A percentile compares a stretch with the other conserved stretches of the same genome.
Evolutionary conservation across 352 stramenopile species (phyloP).

Genomic region (Pythium angustatum): DNA sequence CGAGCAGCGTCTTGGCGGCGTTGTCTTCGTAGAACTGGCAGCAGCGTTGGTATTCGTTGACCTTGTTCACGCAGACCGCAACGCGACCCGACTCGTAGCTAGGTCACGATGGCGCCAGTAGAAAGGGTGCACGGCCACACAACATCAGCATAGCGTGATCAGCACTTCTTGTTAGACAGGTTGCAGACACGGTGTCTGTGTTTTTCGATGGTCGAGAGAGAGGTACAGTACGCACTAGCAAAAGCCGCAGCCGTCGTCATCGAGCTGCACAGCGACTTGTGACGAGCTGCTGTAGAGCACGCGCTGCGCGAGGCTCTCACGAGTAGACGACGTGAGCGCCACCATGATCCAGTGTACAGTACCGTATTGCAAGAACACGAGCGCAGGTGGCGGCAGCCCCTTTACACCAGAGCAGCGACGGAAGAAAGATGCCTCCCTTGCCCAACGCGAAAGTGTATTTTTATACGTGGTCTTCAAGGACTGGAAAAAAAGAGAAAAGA

Average conservation of each 20-base stretch:
- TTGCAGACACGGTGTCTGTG: not conserved
- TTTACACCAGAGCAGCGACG: no score
- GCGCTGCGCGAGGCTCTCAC: conserved; percentile 22
- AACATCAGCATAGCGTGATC: not conserved
- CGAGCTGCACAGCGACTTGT: conserved; percentile 54
- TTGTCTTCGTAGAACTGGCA: conserved; percentile 79
- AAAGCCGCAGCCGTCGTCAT: conserved; percentile 63
- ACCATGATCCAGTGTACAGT: no score
- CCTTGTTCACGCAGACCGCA: conserved; percentile 69
- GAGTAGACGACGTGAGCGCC: not conserved
- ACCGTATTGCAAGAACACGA: no score
- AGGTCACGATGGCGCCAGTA: not conserved
- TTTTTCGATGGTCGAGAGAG: conserved; percentile 4
- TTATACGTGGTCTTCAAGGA: no score
- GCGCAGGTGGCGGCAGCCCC: no score
- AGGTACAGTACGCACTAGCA: conserved; percentile 54
- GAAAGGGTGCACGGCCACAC: not conserved
- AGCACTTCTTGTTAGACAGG: no score
- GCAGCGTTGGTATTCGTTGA: conserved; percentile 60
- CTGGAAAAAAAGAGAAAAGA: no score
- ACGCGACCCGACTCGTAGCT: conserved; percentile 70
- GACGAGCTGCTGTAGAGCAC: conserved; percentile 38
- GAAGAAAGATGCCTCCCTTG: no score
- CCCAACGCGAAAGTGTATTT: no score
- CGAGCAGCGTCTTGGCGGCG: conserved; percentile 50